Percentiles rank a stretch among this genome's conserved stretches.
These are phyloP conservation scores for Coniosporium tulheliwenetii DNA, from an alignment of 2,329 filamentous ascomycete genomes.

Conservation along the genomic window DNA sequence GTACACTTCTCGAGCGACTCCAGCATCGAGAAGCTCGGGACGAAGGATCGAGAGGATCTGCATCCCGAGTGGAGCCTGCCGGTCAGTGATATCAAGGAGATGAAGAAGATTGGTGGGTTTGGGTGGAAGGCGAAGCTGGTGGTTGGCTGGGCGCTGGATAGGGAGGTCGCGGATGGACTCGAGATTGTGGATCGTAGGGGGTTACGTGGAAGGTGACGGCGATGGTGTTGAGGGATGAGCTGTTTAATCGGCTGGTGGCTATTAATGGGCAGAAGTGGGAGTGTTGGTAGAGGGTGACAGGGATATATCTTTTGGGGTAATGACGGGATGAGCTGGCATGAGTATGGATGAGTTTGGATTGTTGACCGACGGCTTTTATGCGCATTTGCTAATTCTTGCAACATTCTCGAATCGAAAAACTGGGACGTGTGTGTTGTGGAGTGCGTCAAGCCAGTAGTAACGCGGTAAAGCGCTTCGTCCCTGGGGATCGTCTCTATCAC, in stretches of 20 bases:
- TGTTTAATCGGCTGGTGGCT: constrained; percentile 65
- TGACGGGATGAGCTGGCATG: too few species aligned
- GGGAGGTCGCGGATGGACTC: constrained; percentile 61
- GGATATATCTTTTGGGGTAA: background rate
- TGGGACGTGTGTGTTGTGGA: too few species aligned
- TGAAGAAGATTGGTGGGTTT: constrained; percentile 67
- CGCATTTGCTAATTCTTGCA: too few species aligned
- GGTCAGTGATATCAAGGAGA: constrained; percentile 53
- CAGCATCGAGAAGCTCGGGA: constrained; percentile 28
- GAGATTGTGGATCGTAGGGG: constrained; percentile 46
- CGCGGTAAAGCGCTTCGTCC: too few species aligned
- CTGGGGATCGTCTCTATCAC: too few species aligned
- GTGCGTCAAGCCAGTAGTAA: too few species aligned
- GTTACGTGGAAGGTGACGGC: constrained; percentile 51
- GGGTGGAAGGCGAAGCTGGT: constrained; percentile 77
- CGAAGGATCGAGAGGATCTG: constrained; percentile 32
- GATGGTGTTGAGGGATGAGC: constrained; percentile 54
- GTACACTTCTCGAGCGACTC: constrained; percentile 47
- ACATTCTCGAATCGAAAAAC: too few species aligned
- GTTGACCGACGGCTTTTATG: too few species aligned
- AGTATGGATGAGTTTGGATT: too few species aligned
- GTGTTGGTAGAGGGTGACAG: constrained; percentile 41
- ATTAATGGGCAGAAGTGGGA: constrained; percentile 78
- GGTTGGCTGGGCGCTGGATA: constrained; percentile 61
- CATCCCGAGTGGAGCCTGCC: constrained; percentile 54